phyloP scores from a whole-genome alignment of 805 yeast genomes.

The Cephaloascus albidus region DNA sequence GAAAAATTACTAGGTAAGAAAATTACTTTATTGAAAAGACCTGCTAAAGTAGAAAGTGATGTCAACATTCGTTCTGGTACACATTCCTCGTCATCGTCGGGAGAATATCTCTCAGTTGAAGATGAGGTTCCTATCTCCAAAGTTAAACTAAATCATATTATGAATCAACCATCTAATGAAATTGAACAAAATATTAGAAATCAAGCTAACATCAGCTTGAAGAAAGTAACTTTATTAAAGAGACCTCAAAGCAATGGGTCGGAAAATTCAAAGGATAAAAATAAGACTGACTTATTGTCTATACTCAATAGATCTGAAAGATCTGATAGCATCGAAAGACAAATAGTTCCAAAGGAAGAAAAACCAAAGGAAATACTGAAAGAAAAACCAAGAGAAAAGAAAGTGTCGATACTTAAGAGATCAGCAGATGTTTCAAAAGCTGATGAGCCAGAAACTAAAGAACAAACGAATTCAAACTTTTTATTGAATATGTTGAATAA shows the following conservation, averaged over 20 bases:
- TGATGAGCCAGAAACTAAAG: neutral
- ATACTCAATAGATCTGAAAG: slow-evolving; percentile 5
- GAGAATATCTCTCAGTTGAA: neutral
- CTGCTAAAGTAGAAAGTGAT: slow-evolving; percentile 1
- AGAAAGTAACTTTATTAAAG: slow-evolving; percentile 19
- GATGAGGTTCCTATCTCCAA: neutral
- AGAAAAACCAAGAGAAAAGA: neutral
- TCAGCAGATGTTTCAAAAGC: no score
- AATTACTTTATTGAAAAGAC: slow-evolving; percentile 1
- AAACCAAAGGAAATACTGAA: neutral
- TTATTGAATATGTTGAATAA: neutral
- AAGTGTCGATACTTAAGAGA: neutral
- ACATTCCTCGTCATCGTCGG: neutral
- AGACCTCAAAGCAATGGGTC: slow-evolving; percentile 8
- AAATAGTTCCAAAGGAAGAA: neutral
- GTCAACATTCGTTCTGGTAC: neutral
- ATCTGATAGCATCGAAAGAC: no score
- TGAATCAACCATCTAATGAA: slow-evolving; percentile 4
- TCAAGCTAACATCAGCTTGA: slow-evolving; percentile 5
- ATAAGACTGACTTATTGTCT: slow-evolving; percentile 8
- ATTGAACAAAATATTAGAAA: slow-evolving; percentile 1
- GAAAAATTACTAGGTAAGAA: slow-evolving; percentile 1
- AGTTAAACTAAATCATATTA: slow-evolving; percentile 5
- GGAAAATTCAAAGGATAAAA: slow-evolving; percentile 4
- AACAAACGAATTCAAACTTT: neutral